Conservation (phyloP, 306 rosid species). For the Parietaria judaica region DNA sequence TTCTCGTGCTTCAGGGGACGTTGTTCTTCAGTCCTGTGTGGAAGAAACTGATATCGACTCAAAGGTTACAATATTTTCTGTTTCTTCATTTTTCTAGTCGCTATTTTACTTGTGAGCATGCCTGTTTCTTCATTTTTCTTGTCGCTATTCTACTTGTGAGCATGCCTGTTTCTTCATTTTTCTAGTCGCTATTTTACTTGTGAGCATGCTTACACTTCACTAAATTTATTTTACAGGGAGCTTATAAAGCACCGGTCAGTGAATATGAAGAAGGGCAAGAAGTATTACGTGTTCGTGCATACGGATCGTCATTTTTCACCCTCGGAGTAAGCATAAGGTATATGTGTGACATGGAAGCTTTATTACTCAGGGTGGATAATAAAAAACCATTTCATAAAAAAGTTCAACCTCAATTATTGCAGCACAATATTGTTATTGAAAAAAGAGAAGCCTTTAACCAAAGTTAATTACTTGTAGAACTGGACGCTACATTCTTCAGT, state of each 20-base stretch:
- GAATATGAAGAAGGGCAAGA: conserved; percentile 76
- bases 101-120: not conserved
- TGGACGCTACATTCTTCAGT: conserved; percentile 87
- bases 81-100: not conserved
- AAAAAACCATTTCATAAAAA: not conserved
- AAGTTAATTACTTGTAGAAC: conserved; percentile 44
- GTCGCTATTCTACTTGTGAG: not conserved
- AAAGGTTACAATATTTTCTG: conserved; percentile 37
- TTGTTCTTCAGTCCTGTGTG: conserved; percentile 52
- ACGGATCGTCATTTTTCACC: conserved; percentile 74
- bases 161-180: not conserved
- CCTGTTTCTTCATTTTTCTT: conserved; percentile 1
- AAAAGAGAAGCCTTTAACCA: too few relatives aligned
- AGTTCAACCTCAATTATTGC: too few relatives aligned
- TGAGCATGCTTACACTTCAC: conserved; percentile 14
- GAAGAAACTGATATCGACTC: conserved; percentile 51
- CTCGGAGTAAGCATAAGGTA: conserved; percentile 92
- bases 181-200: not conserved
- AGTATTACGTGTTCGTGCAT: conserved; percentile 78
- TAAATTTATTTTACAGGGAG: conserved; percentile 44
- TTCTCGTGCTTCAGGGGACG: conserved; percentile 56
- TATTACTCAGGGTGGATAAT: not conserved
- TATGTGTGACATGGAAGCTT: conserved; percentile 1
- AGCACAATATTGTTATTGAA: too few relatives aligned
- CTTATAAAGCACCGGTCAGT: conserved; percentile 32